phyloP scores from a whole-genome alignment of 495 filamentous ascomycete genomes.

The Cenococcum geophilum region DNA sequence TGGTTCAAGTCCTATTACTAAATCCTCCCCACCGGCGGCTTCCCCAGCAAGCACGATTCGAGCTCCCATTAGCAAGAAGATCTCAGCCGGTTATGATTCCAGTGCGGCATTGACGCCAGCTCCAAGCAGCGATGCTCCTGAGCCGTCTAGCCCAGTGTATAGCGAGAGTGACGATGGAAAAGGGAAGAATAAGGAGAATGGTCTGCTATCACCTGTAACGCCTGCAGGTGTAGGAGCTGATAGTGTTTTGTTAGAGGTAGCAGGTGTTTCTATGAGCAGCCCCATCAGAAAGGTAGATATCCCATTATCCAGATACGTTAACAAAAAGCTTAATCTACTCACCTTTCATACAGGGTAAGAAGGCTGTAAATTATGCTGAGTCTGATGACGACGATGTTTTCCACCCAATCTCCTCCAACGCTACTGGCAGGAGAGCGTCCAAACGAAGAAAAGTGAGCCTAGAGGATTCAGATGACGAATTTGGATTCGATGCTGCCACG shows the following conservation, averaged over 20 bases:
- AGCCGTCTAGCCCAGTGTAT: conserved; percentile 48
- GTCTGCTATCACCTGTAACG: conserved; percentile 36
- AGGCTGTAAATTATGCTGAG: conserved; percentile 60
- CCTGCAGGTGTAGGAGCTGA: conserved; percentile 37
- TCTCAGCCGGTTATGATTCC: conserved; percentile 27
- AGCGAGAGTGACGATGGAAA: conserved; percentile 32
- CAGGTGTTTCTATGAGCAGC: conserved; percentile 45
- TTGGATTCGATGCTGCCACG: conserved; percentile 50
- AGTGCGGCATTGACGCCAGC: conserved; percentile 55
- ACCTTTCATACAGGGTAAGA: conserved; percentile 40
- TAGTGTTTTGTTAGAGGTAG: conserved; percentile 36
- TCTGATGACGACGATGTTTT: conserved; percentile 53
- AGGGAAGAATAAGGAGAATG: conserved; percentile 39
- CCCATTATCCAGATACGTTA: neutral
- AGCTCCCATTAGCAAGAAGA: conserved; percentile 16
- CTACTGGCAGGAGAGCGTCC: conserved; percentile 30
- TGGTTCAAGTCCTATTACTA: conserved; percentile 42
- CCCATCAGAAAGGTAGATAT: conserved; percentile 53
- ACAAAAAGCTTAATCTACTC: neutral
- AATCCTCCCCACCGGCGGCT: conserved; percentile 33
- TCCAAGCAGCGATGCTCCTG: conserved; percentile 67
- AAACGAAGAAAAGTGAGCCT: conserved; percentile 36
- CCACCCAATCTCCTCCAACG: conserved; percentile 36
- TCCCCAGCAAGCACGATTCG: conserved; percentile 40
- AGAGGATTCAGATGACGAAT: conserved; percentile 66